These are phyloP conservation scores for Crotalaria pallida DNA, from an alignment of 306 rosid genomes.

Conservation along the genomic window DNA sequence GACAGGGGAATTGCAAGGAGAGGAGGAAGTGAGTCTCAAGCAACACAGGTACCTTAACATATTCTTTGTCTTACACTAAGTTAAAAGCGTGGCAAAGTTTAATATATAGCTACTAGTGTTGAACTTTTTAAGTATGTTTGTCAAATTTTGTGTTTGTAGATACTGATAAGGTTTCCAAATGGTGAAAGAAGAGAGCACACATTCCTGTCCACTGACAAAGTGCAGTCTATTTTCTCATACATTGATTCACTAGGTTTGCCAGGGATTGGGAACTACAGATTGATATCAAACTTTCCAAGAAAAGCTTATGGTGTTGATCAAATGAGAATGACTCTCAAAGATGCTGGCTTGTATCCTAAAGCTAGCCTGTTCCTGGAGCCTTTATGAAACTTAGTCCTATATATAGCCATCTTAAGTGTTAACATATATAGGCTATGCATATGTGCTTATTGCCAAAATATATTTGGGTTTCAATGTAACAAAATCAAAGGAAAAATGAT, in stretches of 20 bases:
- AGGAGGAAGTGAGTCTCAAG: conserved; percentile 39
- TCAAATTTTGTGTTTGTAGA: conserved; percentile 11
- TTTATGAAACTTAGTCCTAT: not conserved
- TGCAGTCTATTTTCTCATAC: conserved; percentile 59
- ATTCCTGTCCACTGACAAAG: conserved; percentile 57
- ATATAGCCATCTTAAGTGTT: not conserved
- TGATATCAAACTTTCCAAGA: conserved; percentile 78
- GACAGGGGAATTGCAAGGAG: conserved; percentile 29
- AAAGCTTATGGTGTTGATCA: conserved; percentile 60
- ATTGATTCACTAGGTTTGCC: conserved; percentile 56
- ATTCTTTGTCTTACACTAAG: not conserved
- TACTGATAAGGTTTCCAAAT: conserved; percentile 72
- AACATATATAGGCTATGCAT: not conserved
- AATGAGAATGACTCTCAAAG: conserved; percentile 71
- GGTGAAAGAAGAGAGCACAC: conserved; percentile 77
- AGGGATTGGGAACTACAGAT: conserved; percentile 50
- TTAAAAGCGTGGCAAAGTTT: not conserved
- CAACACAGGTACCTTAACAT: conserved; percentile 39
- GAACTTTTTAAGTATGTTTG: not conserved
- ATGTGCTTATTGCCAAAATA: not conserved
- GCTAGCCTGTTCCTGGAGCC: conserved; percentile 70
- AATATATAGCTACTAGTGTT: not conserved
- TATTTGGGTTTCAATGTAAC: not conserved
- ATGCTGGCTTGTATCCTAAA: conserved; percentile 63
- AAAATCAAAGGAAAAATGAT: not conserved